Evolutionary conservation across 1,284 basidiomycete species (phyloP).

Genomic region (Ustanciosporium gigantosporum): DNA sequence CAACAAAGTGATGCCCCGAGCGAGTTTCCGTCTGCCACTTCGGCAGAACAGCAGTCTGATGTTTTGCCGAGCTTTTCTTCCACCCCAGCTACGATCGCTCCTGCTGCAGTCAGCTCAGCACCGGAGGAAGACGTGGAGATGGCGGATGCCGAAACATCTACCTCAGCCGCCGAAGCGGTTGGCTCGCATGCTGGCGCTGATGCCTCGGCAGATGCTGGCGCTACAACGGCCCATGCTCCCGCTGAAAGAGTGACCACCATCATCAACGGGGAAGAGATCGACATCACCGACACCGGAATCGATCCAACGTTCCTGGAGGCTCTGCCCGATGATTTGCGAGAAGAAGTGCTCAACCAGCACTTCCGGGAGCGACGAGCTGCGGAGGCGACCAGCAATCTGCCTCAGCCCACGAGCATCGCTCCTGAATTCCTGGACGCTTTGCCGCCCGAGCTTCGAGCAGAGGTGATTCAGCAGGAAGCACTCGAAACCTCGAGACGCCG

Average conservation of each 20-base stretch:
- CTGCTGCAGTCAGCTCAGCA: too few species aligned
- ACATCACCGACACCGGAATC: slow-evolving; percentile 98
- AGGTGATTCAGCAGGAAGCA: slow-evolving; percentile 92
- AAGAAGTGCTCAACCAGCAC: slow-evolving; percentile 96
- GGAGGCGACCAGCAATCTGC: slow-evolving; percentile 65
- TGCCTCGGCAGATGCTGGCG: slow-evolving; percentile 6
- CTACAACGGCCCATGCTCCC: slow-evolving; percentile 2
- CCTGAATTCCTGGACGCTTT: slow-evolving; percentile 93
- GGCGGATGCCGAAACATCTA: slow-evolving; percentile 22
- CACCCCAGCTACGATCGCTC: too few species aligned
- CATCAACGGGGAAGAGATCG: slow-evolving; percentile 89
- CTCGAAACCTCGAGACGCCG: slow-evolving; percentile 69
- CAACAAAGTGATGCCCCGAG: not conserved
- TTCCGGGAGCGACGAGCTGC: slow-evolving; percentile 75
- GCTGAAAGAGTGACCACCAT: slow-evolving; percentile 36
- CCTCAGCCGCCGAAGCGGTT: not conserved
- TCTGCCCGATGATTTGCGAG: slow-evolving; percentile 96
- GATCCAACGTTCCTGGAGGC: slow-evolving; percentile 98
- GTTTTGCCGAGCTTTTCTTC: slow-evolving; percentile 13
- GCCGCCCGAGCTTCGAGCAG: slow-evolving; percentile 91
- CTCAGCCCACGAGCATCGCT: slow-evolving; percentile 80
- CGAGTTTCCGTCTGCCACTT: not conserved
- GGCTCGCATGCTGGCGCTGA: not conserved
- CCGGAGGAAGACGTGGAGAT: slow-evolving; percentile 54
- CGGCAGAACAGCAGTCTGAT: not conserved